Evolutionary conservation across 2,329 filamentous ascomycete species (phyloP), one percentile per base, ranked within the genome.

Genomic region (Venturia aucupariae): DNA sequence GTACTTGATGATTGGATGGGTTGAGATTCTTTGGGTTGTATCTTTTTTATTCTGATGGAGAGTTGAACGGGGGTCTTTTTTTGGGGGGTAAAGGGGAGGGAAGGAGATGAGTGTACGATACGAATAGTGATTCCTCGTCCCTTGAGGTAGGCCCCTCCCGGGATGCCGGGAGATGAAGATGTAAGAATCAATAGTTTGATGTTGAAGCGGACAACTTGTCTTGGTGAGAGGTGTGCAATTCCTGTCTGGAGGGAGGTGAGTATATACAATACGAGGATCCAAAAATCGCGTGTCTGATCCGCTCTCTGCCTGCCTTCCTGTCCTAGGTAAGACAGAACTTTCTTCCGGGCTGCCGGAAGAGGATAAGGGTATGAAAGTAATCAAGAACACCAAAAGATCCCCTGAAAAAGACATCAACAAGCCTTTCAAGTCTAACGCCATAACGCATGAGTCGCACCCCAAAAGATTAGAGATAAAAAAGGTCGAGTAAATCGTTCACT

Each of bases 311-410:
- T 51, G 8, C 35, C 51, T 54, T 6, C 5, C 17, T 19, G 17
- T 32, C 17, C 24, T 3, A 27, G 10, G 17, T 22, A 27, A 15
- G 13, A 27, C 22, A 51, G 3, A n/a, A 15, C 7, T 15, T 57
- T n/a, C 30, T 35, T 38, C 19, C 51, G 51, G 30, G 51, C 51
- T 57, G 51, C 51, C 51, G 51, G 8, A 57, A 57, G 51, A n/a
- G n/a, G n/a, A 55, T 32, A 22, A 19, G 51, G 51, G 27, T 35
- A 32, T 48, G 22, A 27, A 48, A 48, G n/a, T 27, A n/a, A 10
- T 4, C 44, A 6, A 2, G 27, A 22, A 46, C n/a, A 6, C 11
- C 44, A 22, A 46, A 22, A 2, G 11, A 46, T 22, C 42, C 39
- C 4, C 17, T 42, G 3, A 10, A 6, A 19, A 30, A 54, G 17